Evolutionary conservation across 1,139 yeast species (phyloP).

Genomic region (Nakaseomyces uthaithaninus): DNA sequence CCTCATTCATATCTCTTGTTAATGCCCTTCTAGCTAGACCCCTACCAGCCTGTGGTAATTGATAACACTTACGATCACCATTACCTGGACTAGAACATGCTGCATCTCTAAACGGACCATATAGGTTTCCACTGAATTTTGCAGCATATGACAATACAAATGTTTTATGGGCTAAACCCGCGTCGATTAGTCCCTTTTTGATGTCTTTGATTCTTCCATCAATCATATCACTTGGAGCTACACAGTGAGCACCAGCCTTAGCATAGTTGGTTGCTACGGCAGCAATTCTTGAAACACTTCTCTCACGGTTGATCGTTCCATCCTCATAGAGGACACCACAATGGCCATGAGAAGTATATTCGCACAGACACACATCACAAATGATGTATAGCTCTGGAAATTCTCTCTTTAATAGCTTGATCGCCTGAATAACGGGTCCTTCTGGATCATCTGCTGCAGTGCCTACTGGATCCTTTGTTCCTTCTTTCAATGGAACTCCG

Average conservation of each 20-base stretch:
- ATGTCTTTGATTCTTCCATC: slow-evolving; percentile 91
- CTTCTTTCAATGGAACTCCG: slow-evolving; percentile 78
- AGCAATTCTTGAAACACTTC: slow-evolving; percentile 74
- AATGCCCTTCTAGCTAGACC: slow-evolving; percentile 94
- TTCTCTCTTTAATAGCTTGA: slow-evolving; percentile 49
- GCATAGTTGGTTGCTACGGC: slow-evolving; percentile 96
- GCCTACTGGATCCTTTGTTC: slow-evolving; percentile 72
- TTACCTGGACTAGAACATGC: slow-evolving; percentile 85
- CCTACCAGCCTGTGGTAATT: slow-evolving; percentile 84
- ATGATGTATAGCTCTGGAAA: slow-evolving; percentile 81
- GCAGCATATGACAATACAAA: slow-evolving; percentile 93
- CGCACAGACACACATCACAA: slow-evolving; percentile 96
- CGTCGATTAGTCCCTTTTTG: slow-evolving; percentile 73
- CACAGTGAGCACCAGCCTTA: slow-evolving; percentile 88
- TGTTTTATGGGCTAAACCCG: slow-evolving; percentile 79
- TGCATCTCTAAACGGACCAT: slow-evolving; percentile 97
- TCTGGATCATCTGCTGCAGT: slow-evolving; percentile 93
- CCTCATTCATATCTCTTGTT: slow-evolving; percentile 77
- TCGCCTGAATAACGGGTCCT: slow-evolving; percentile 85
- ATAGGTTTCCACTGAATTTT: slow-evolving; percentile 80
- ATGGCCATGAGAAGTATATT: slow-evolving; percentile 93
- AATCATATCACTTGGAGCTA: slow-evolving; percentile 97
- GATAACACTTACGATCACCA: slow-evolving; percentile 91
- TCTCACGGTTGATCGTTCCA: slow-evolving; percentile 71
- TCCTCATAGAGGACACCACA: slow-evolving; percentile 87